phyloP scores from a whole-genome alignment of 2,329 filamentous ascomycete genomes.

The Alternaria brassicicola region DNA sequence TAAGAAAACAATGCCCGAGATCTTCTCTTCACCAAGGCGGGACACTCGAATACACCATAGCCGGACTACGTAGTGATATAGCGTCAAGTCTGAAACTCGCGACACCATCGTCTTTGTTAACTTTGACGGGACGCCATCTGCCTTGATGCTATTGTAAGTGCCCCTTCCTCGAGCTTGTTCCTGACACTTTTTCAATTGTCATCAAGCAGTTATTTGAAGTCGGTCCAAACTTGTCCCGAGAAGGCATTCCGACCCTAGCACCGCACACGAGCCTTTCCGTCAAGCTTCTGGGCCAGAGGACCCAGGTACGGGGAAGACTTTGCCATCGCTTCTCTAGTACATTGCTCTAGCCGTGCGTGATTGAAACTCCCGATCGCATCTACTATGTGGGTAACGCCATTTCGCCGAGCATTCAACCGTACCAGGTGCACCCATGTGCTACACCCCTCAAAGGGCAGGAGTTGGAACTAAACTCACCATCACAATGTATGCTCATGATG shows the following conservation, averaged over 20 bases:
- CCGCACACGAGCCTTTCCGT: not conserved
- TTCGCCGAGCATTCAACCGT: constrained; percentile 11
- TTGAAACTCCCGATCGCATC: constrained; percentile 1
- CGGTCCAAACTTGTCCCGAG: constrained; percentile 20
- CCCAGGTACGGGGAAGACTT: not conserved
- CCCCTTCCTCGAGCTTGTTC: not conserved
- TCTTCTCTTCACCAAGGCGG: constrained; percentile 1
- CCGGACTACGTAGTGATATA: not conserved
- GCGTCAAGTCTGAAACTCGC: not conserved
- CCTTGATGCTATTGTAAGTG: constrained; percentile 7
- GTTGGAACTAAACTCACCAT: not conserved
- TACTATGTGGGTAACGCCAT: constrained; percentile 1
- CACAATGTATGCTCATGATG: not conserved
- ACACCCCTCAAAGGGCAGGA: not conserved
- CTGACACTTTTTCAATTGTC: constrained; percentile 1
- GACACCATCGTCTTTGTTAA: not conserved
- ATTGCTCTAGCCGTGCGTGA: constrained; percentile 5
- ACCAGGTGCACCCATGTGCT: not conserved
- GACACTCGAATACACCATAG: not conserved
- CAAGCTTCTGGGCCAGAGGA: not conserved
- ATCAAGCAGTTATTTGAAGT: constrained; percentile 15
- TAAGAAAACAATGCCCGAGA: constrained; percentile 4
- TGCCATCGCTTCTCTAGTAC: not conserved
- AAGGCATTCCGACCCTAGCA: constrained; percentile 17
- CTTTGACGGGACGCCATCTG: constrained; percentile 3